Evolutionary conservation across 495 filamentous ascomycete genomes (phyloP).

Genomic region (Neurospora cerealis): DNA sequence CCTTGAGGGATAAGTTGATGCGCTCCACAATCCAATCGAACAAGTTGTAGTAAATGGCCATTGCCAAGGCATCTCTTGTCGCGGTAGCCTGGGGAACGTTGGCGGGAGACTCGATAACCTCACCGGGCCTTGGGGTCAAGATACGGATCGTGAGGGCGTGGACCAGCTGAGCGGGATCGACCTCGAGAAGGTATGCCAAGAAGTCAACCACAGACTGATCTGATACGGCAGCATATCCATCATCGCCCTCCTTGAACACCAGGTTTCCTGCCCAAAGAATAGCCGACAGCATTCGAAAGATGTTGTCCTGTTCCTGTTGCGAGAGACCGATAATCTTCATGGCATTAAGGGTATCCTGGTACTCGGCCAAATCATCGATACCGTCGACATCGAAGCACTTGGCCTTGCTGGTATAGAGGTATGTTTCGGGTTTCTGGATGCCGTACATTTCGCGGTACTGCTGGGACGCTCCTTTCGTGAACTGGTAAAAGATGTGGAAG

Average conservation of each 20-base stretch:
- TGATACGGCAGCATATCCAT: conserved; percentile 72
- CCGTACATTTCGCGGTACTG: conserved; percentile 80
- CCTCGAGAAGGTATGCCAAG: conserved; percentile 86
- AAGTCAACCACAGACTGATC: conserved; percentile 91
- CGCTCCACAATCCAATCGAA: conserved; percentile 98
- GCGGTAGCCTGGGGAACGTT: conserved; percentile 85
- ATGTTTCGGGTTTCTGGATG: conserved; percentile 83
- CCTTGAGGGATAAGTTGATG: conserved; percentile 81
- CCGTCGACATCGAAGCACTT: conserved; percentile 91
- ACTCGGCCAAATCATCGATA: conserved; percentile 88
- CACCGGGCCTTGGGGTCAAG: conserved; percentile 78
- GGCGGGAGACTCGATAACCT: conserved; percentile 82
- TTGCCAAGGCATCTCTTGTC: conserved; percentile 88
- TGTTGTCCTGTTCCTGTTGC: conserved; percentile 85
- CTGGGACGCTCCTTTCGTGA: conserved; percentile 84
- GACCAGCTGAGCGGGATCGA: conserved; percentile 67
- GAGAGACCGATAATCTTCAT: conserved; percentile 90
- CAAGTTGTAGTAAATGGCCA: conserved; percentile 93
- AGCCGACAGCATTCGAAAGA: conserved; percentile 91
- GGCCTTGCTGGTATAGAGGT: conserved; percentile 88
- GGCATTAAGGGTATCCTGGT: conserved; percentile 80
- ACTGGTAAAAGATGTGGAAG: conserved; percentile 99
- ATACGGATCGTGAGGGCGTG: conserved; percentile 84
- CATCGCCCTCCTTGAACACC: conserved; percentile 76
- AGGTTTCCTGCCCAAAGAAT: conserved; percentile 95